Evolutionary conservation across 2,329 filamentous ascomycete genomes (phyloP), one percentile per base, ranked within the genome.

Genomic region (Fusarium redolens): DNA sequence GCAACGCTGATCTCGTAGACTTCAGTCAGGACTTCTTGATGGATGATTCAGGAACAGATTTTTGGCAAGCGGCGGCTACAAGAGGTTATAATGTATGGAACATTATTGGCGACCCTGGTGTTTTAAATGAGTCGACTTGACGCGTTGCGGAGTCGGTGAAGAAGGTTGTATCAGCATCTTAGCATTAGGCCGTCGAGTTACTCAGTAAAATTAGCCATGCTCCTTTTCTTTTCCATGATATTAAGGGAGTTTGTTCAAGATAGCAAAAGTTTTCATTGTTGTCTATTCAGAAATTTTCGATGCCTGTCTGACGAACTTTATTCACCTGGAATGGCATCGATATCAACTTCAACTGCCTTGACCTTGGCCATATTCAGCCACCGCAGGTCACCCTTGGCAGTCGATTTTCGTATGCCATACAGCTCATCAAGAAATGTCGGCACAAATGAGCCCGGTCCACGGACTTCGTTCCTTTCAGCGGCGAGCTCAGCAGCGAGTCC

Each of bases 381-480:
- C 11, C 71, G 73, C 12, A 84, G 55, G 68, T 90, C 83, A 0
- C 85, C 86, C 9, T 79, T 77, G 1, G 81, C 82, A 6, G 88
- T 88, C 37, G 84, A 84, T 71, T 83, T 83, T 61, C 89, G 81
- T 22, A 90, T 76, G 30, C 80, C 79, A 74, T 86, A 87, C 71
- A 92, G 77, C 82, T 89, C 92, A 75, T 98, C 96, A 45, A 98
- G 83, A 78, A 98, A 95, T 0, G 92, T 92, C 0, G 94, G 92
- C 17, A 97, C 91, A 84, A 98, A 98, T 1, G 91, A 94, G 0
- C 96, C 96, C 0, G 96, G 95, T 0, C 96, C 96, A 65, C 85
- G 86, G 6, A 96, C 93, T 70, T 91, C 87, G 0, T 83, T 65
- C 58, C 90, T 85, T 77, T 89, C 88, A 0, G 93, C 93, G 1